Evolutionary conservation across 2,329 filamentous ascomycete species (phyloP), one percentile per base, ranked within the genome.

Genomic region (Cladosporium sphaerospermum): DNA sequence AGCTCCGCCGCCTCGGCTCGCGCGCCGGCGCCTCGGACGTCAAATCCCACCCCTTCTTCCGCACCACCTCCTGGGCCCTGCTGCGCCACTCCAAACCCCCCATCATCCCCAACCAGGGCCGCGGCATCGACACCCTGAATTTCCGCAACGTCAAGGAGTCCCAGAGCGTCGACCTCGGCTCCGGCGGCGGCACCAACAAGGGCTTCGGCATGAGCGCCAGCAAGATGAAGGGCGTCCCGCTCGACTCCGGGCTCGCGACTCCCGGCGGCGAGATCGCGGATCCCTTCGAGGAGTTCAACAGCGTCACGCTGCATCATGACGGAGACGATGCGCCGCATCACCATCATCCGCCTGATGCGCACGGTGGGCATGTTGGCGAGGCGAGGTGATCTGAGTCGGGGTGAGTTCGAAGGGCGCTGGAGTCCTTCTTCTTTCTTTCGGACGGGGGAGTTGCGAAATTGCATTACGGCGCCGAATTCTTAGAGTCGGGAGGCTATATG

Each of bases 281-380:
- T 78, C 93, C 93, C 1, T 99, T 99, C 67, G 89, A 96, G 71
- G 93, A 97, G 70, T 99, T 99, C 73, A 99, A 97, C 77, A 95
- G 89, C 67, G 91, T 99, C 40, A 99, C 93, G 47, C 77, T 99
- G 57, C 92, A 97, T 70, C 93, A 99, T 67, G 93, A 97, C 53
- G 93, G 90, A 13, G 92, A 96, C 61, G 88, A 69, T 14, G 51
- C 43, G 37, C 51, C 46, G 6, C 48, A 51, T 11, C 48, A 51
- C 3, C 36, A 48, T 3, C 37, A 50, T 23, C 23, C 11, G 23
- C 19, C 31, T 11, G 33, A 47, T 7, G 33, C 37, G 6, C 6
- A 10, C 23, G 14, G 37, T 8, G 48, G 39, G 9, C 34, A 44
- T 11, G 48, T 51, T 3, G 48, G 48, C 9, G 40, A 51, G 16